Evolutionary conservation across 495 filamentous ascomycete species (phyloP).

Genomic region (Penicillium lagena): DNA sequence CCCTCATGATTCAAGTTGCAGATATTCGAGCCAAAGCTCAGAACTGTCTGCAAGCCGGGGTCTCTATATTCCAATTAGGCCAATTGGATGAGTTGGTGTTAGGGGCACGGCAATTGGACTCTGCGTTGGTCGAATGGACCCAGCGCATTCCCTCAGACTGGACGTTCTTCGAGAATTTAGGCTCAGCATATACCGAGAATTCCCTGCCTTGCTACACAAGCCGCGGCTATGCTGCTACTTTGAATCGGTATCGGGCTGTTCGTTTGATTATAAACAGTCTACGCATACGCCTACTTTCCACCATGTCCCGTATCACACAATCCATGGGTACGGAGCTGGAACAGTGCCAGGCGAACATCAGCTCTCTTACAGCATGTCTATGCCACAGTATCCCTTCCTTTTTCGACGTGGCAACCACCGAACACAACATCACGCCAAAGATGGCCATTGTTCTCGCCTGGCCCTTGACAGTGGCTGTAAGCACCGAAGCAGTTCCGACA

Average conservation of each 20-base stretch:
- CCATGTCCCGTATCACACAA: too few relatives aligned
- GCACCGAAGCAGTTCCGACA: constrained; percentile 9
- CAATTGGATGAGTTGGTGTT: not conserved
- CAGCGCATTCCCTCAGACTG: constrained; percentile 8
- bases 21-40: not conserved
- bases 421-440: constrained; percentile 5
- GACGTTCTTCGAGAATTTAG: not conserved
- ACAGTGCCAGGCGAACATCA: constrained; percentile 6
- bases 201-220: constrained; percentile 8
- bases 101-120: not conserved
- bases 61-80: not conserved
- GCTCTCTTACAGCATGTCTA: constrained; percentile 1
- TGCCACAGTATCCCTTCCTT: constrained; percentile 12
- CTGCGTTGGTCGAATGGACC: not conserved
- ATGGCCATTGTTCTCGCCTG: constrained; percentile 16
- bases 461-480: constrained; percentile 19
- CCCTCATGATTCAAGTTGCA: not conserved
- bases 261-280: constrained; percentile 19
- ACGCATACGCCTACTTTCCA: constrained; percentile 10
- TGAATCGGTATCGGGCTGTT: constrained; percentile 18
- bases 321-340: too few relatives aligned
- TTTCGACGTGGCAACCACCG: not conserved
- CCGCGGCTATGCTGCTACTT: constrained; percentile 18
- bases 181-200: not conserved
- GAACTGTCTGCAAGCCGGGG: not conserved